Conservation (phyloP, 2,329 filamentous ascomycete species). For the Claviceps digitariae region DNA sequence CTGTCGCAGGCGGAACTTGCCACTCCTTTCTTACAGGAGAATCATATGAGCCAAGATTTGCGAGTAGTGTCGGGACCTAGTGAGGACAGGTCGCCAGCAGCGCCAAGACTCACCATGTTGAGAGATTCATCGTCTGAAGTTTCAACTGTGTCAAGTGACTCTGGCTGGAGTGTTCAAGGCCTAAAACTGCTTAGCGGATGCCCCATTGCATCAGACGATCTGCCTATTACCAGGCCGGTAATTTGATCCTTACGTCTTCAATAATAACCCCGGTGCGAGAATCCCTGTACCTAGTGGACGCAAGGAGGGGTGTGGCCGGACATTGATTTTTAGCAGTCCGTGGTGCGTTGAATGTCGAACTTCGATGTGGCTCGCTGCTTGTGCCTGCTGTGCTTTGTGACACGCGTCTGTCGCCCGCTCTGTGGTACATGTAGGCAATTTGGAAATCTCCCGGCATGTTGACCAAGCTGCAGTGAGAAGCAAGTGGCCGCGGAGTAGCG, state of each 20-base stretch:
- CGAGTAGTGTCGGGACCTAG: neutral
- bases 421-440: neutral
- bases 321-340: neutral
- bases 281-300: neutral
- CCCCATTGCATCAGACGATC: neutral
- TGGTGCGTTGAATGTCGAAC: neutral
- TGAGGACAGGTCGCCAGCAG: neutral
- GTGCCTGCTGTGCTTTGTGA: slow-evolving; percentile 1
- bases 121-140: neutral
- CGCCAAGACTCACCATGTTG: neutral
- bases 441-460: neutral
- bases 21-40: neutral
- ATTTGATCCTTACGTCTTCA: neutral
- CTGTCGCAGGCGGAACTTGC: neutral
- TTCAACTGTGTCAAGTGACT: neutral
- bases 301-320: neutral
- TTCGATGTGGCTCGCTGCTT: slow-evolving; percentile 1
- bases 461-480: neutral
- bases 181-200: neutral
- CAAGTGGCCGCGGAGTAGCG: neutral
- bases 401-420: neutral
- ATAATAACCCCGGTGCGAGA: neutral
- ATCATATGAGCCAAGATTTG: neutral
- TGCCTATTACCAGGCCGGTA: neutral
- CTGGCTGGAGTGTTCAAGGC: neutral